Evolutionary conservation across 495 filamentous ascomycete species (phyloP).

Genomic region (Hypoxylon lenormandii): DNA sequence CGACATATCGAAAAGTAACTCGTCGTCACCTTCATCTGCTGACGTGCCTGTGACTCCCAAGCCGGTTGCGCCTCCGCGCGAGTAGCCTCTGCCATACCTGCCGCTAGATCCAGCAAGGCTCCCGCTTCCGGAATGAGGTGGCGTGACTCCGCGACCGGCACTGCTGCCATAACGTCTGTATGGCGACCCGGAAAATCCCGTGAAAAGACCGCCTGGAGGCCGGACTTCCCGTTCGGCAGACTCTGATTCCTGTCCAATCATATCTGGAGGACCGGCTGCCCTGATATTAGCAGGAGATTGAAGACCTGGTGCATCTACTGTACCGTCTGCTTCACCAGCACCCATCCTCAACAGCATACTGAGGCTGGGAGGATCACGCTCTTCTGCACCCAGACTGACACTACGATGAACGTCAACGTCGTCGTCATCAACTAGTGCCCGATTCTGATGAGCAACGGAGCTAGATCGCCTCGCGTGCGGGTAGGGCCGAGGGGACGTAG

Average conservation of each 20-base stretch:
- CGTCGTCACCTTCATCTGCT: conserved; percentile 73
- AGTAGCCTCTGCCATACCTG: conserved; percentile 65
- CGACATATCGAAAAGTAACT: conserved; percentile 89
- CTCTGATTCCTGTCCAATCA: conserved; percentile 59
- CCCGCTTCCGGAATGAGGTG: conserved; percentile 53
- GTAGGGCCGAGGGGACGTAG: conserved; percentile 76
- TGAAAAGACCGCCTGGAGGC: conserved; percentile 49
- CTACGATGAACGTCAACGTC: conserved; percentile 76
- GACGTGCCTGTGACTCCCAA: conserved; percentile 60
- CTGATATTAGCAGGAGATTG: conserved; percentile 62
- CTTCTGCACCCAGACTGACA: conserved; percentile 79
- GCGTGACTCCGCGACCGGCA: conserved; percentile 46
- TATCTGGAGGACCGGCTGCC: conserved; percentile 54
- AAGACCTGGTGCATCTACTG: conserved; percentile 50
- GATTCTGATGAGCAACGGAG: conserved; percentile 79
- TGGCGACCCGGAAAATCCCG: conserved; percentile 48
- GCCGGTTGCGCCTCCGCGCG: conserved; percentile 60
- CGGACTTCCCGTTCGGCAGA: conserved; percentile 54
- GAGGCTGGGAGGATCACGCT: conserved; percentile 69
- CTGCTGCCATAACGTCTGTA: conserved; percentile 53
- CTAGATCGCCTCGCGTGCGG: conserved; percentile 75
- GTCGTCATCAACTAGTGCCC: conserved; percentile 69
- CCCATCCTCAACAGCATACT: conserved; percentile 67
- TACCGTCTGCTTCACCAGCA: conserved; percentile 50
- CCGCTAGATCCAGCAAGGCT: conserved; percentile 65